A percentile compares a stretch with the other conserved stretches of the same genome.
Conservation (phyloP, 345 rosid genomes). For the Lumnitzera littorea region DNA sequence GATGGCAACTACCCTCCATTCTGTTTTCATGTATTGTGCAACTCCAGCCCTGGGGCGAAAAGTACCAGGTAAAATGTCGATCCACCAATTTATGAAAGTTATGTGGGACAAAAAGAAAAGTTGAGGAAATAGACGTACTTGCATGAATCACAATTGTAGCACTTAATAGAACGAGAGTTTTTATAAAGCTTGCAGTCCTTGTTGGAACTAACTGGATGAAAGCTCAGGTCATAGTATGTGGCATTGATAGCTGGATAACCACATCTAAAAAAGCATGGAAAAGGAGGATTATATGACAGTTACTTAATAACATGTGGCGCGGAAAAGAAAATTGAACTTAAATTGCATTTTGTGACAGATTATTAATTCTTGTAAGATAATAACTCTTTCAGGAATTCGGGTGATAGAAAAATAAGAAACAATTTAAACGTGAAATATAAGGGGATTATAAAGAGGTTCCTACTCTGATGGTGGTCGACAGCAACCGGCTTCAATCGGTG, state of each 20-base stretch:
- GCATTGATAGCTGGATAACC: conserved; percentile 80
- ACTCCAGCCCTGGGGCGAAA: conserved; percentile 72
- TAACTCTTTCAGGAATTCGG: too few species aligned
- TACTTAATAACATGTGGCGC: background rate
- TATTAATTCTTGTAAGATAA: too few species aligned
- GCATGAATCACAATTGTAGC: conserved; percentile 94
- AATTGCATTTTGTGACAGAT: too few species aligned
- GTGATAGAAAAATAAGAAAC: background rate
- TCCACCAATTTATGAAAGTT: conserved; percentile 1
- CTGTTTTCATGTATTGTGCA: conserved; percentile 90
- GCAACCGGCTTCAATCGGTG: conserved; percentile 91
- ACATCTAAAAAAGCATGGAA: conserved; percentile 34
- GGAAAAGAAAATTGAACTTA: too few species aligned
- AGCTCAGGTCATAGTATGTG: conserved; percentile 79
- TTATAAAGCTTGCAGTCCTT: conserved; percentile 82
- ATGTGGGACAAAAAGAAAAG: background rate
- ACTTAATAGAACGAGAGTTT: conserved; percentile 55
- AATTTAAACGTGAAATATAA: background rate
- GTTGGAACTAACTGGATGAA: conserved; percentile 72
- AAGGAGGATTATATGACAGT: conserved; percentile 4
- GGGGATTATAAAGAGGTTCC: conserved; percentile 4
- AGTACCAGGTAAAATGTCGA: background rate
- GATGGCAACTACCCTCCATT: conserved; percentile 87
- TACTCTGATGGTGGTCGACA: conserved; percentile 94
- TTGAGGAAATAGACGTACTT: conserved; percentile 37